Conservation (phyloP, 2,329 filamentous ascomycete genomes). For the Neopestalotiopsis rosae region DNA sequence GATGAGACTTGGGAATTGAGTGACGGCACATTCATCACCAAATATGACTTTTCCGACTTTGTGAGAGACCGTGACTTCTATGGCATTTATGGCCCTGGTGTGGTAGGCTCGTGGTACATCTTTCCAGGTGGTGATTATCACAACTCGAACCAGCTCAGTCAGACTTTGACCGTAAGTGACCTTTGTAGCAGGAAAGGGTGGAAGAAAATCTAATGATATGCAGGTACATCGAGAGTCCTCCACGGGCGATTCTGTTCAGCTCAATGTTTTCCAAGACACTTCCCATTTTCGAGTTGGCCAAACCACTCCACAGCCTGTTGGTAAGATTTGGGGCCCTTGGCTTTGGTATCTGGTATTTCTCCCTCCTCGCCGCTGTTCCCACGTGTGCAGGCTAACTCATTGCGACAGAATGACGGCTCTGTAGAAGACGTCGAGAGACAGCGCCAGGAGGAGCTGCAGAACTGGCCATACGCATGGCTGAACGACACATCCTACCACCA, state of each 20-base stretch:
- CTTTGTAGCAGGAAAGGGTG: too few relatives aligned
- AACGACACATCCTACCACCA: conserved; percentile 49
- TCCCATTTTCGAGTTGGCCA: conserved; percentile 44
- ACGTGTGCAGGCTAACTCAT: background rate
- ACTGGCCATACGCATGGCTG: conserved; percentile 57
- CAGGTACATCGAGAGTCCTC: conserved; percentile 52
- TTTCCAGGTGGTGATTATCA: conserved; percentile 55
- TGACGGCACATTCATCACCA: conserved; percentile 55
- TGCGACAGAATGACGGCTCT: conserved; percentile 47
- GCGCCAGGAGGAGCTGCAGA: conserved; percentile 43
- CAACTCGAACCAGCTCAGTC: conserved; percentile 57
- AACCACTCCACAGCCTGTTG: conserved; percentile 40
- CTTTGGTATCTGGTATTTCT: conserved; percentile 41
- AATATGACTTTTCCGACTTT: conserved; percentile 48
- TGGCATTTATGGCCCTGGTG: conserved; percentile 51
- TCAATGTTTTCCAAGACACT: conserved; percentile 61
- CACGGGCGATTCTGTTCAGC: conserved; percentile 55
- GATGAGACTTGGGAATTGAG: conserved; percentile 57
- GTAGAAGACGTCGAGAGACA: conserved; percentile 45
- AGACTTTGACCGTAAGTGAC: conserved; percentile 48
- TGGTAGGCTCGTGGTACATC: conserved; percentile 58
- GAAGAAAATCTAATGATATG: background rate
- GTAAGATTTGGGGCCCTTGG: conserved; percentile 50
- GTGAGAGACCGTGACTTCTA: conserved; percentile 47
- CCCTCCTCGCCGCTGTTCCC: background rate